Base-by-base conservation (phyloP, 1,139 yeast species). In the Candida sp. region DNA sequence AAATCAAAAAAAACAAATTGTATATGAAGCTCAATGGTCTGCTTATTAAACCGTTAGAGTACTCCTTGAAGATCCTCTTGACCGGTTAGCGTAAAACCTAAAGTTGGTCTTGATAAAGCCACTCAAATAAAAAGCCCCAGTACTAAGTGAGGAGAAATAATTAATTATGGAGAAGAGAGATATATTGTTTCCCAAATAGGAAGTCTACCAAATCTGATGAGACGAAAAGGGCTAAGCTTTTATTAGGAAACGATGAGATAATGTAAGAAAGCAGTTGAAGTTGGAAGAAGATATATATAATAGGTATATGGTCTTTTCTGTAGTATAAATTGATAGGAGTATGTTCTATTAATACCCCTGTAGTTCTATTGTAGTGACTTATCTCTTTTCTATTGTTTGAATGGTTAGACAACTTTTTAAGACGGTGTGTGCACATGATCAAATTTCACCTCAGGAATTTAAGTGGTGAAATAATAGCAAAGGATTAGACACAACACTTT, bases 11-110 rank as follows among this genome's bases (percentile, higher is more conserved):
- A 75, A 70, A 36, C 19, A 54, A 64, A 38, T 60, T 71, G 38
- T 64, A 5, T 71, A 70, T 46, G 70, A 67, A 47, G 72, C 75
- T 1, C 58, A 63, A 43, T 70, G 75, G 77, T 63, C 66, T 15
- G 54, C 55, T 50, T 56, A 56, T 9, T 57, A 55, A 38, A 53
- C 49, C 44, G 50, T 52, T 40, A 41, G 53, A 22, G 35, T 35
- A 30, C 37, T 37, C 12, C 49, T 35, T 44, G 56, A 42, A 30
- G 44, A 43, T 44, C 49, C 30, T 21, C 43, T 21, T 21, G 41
- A 36, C 36, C 37, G 39, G 29, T 33, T 39, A 42, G 36, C 23
- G 30, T 22, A 34, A 40, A 33, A 36, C 47, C 46, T 22, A 42
- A 47, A 35, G 22, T 39, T 4, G 44, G 35, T 32, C 39, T 42